Evolutionary conservation across 768 basidiomycete genomes (phyloP).

Genomic region (Hirschioporus abietinus): DNA sequence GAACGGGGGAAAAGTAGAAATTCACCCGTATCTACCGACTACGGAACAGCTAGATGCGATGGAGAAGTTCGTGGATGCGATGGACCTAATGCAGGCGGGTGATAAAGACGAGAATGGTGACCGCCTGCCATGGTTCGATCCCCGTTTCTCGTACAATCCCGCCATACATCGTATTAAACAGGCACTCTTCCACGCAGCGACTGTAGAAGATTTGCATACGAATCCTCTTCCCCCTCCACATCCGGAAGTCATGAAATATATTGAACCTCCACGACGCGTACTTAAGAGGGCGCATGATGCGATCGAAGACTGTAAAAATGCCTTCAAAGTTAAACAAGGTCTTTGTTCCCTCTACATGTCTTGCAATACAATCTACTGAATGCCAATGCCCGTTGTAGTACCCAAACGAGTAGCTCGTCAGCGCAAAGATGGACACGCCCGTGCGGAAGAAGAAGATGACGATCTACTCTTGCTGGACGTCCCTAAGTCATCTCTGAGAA

Average conservation of each 20-base stretch:
- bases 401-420: constrained; percentile 54
- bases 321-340: constrained; percentile 80
- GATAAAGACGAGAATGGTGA: constrained; percentile 71
- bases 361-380: background rate
- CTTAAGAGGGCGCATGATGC: constrained; percentile 53
- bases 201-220: constrained; percentile 64
- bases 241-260: constrained; percentile 77
- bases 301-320: constrained; percentile 54
- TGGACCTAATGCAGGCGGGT: constrained; percentile 79
- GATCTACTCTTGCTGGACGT: constrained; percentile 55
- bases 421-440: constrained; percentile 58
- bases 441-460: constrained; percentile 54
- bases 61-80: constrained; percentile 80
- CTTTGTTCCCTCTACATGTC: constrained; percentile 3
- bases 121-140: constrained; percentile 70
- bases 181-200: constrained; percentile 85
- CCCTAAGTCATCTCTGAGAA: background rate
- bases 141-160: constrained; percentile 78
- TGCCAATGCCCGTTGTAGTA: constrained; percentile 31
- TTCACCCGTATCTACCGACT: constrained; percentile 82
- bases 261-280: constrained; percentile 68
- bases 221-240: constrained; percentile 84
- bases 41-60: constrained; percentile 73
- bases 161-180: constrained; percentile 89
- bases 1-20: constrained; percentile 64